These are phyloP conservation scores for Xylariaceae sp. DNA, from an alignment of 2,329 filamentous ascomycete genomes.

Conservation along the genomic window DNA sequence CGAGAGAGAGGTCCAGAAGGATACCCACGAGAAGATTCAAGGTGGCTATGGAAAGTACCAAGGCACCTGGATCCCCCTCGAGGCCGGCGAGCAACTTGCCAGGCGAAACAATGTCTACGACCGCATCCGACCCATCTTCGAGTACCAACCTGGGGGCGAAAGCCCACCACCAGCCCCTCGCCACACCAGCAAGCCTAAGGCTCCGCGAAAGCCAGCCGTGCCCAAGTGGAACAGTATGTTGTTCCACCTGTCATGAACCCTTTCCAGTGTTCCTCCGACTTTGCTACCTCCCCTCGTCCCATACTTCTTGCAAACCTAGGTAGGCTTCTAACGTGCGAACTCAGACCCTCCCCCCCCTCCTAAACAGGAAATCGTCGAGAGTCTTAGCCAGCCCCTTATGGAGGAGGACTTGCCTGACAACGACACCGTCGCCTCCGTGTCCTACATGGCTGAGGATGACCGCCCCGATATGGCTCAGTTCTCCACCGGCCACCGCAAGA, in stretches of 20 bases:
- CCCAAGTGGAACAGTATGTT: constrained; percentile 54
- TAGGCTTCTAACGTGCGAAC: neutral
- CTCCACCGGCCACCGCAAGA: constrained; percentile 62
- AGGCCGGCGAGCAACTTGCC: constrained; percentile 75
- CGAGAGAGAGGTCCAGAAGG: constrained; percentile 95
- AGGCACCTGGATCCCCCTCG: constrained; percentile 93
- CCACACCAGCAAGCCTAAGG: constrained; percentile 83
- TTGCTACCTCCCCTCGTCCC: too few species aligned
- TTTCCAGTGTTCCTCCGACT: too few species aligned
- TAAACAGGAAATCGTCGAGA: constrained; percentile 61
- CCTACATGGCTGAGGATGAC: constrained; percentile 81
- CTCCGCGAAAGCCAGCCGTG: constrained; percentile 61
- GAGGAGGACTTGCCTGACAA: constrained; percentile 83
- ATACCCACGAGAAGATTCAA: constrained; percentile 94
- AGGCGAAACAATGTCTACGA: constrained; percentile 83
- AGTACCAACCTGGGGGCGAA: constrained; percentile 77
- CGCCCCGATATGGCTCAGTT: constrained; percentile 66
- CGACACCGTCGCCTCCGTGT: constrained; percentile 76
- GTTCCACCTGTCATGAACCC: neutral
- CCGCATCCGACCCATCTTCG: constrained; percentile 81
- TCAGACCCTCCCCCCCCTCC: constrained; percentile 36
- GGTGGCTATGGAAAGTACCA: constrained; percentile 99
- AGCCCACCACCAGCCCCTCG: constrained; percentile 93
- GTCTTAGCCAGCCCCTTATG: constrained; percentile 56
- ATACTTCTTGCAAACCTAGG: neutral